These are phyloP conservation scores for Setaria viridis DNA, from an alignment of 202 grass and related monocot species.

Conservation along the genomic window DNA sequence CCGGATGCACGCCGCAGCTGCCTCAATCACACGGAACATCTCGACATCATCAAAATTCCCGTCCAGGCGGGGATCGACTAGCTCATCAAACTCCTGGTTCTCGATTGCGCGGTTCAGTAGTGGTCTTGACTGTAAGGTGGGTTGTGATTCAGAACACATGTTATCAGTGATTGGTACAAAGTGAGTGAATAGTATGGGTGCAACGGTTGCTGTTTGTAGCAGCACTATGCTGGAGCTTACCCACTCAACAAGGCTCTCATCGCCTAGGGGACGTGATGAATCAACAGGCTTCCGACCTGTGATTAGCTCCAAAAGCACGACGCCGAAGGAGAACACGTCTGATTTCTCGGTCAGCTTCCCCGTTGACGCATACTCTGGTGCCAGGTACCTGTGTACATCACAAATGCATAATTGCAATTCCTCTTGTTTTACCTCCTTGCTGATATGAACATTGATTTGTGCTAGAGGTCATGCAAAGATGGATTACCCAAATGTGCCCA, in stretches of 20 bases:
- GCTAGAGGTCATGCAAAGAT: neutral
- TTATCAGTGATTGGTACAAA: neutral
- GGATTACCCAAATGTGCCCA: conserved; percentile 93
- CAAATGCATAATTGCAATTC: neutral
- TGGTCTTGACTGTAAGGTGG: conserved; percentile 62
- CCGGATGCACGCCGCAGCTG: conserved; percentile 80
- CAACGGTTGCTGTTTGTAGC: too few species aligned
- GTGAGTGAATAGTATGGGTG: neutral
- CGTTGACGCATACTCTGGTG: conserved; percentile 83
- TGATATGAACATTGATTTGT: neutral
- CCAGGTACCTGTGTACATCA: conserved; percentile 66
- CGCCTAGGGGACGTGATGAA: conserved; percentile 66
- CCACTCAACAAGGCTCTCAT: conserved; percentile 97
- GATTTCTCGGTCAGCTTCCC: conserved; percentile 94
- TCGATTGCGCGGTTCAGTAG: conserved; percentile 71
- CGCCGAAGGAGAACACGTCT: conserved; percentile 90
- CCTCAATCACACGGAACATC: conserved; percentile 89
- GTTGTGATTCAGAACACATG: neutral
- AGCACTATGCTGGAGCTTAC: conserved; percentile 48
- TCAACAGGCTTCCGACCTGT: conserved; percentile 85
- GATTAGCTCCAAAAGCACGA: conserved; percentile 90
- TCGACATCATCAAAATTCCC: conserved; percentile 68
- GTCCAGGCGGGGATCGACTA: conserved; percentile 63
- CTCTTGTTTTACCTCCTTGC: neutral
- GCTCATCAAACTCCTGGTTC: conserved; percentile 69